These are phyloP conservation scores for Hymenoscyphus fraxineus DNA, from an alignment of 2,329 filamentous ascomycete species.

Conservation along the genomic window DNA sequence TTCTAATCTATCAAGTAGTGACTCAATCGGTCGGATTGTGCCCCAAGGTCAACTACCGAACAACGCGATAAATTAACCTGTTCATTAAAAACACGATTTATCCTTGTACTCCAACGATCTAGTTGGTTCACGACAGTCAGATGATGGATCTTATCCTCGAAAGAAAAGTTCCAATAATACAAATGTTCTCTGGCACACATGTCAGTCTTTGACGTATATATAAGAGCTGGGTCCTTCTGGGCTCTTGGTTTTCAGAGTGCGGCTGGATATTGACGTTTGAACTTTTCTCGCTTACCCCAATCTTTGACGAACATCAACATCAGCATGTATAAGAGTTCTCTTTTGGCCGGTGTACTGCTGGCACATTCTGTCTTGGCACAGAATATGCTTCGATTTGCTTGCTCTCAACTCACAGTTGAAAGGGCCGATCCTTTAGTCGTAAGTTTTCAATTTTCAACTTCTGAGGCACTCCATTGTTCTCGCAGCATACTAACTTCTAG, in stretches of 20 bases:
- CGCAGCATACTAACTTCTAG: too few relatives aligned
- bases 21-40: background rate
- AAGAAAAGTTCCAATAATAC: background rate
- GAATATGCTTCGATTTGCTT: conserved; percentile 20
- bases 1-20: conserved; percentile 6
- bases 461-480: too few relatives aligned
- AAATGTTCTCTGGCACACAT: conserved; percentile 2
- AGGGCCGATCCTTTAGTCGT: conserved; percentile 56
- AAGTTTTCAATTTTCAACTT: too few relatives aligned
- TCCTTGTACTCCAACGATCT: conserved; percentile 3
- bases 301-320: background rate
- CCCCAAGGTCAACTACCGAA: conserved; percentile 7
- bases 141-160: conserved; percentile 4
- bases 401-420: conserved; percentile 39
- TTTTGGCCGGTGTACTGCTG: conserved; percentile 4
- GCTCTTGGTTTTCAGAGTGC: background rate
- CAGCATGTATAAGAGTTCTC: conserved; percentile 9
- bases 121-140: conserved; percentile 8
- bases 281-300: background rate
- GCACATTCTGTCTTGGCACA: conserved; percentile 13
- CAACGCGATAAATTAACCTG: conserved; percentile 5
- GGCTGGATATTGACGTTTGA: background rate
- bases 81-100: conserved; percentile 8
- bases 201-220: conserved; percentile 3
- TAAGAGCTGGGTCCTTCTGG: background rate